Conservation (phyloP, 148 eudicot species). For the Rheum nobile region DNA sequence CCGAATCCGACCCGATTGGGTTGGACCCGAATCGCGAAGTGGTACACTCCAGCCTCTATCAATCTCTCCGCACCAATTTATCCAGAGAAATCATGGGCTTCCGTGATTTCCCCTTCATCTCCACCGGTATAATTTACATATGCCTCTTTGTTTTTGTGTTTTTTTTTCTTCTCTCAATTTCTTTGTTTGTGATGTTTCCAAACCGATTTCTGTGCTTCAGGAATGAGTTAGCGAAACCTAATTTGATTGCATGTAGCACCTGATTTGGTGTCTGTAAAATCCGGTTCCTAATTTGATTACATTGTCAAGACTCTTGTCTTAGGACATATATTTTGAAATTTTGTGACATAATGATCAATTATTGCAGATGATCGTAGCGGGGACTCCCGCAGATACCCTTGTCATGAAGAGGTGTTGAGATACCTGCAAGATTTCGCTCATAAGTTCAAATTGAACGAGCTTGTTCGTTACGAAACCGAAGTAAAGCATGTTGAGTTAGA, state of each 20-base stretch:
- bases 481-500: slow-evolving; percentile 23
- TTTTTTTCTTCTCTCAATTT: too few relatives aligned
- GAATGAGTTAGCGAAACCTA: neutral
- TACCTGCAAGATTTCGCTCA: slow-evolving; percentile 21
- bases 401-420: slow-evolving; percentile 31
- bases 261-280: too few relatives aligned
- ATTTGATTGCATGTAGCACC: neutral
- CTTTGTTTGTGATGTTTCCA: neutral
- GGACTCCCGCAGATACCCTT: slow-evolving; percentile 21
- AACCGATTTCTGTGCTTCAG: neutral
- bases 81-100: slow-evolving; percentile 83
- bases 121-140: slow-evolving; percentile 10
- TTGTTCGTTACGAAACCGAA: slow-evolving; percentile 22
- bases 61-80: slow-evolving; percentile 71
- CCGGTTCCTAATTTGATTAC: too few relatives aligned
- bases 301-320: too few relatives aligned
- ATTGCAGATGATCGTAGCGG: neutral
- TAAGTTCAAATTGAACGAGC: slow-evolving; percentile 14
- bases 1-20: slow-evolving; percentile 68
- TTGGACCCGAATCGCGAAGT: slow-evolving; percentile 36
- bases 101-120: slow-evolving; percentile 55
- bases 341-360: neutral
- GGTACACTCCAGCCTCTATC: slow-evolving; percentile 64
- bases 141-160: neutral
- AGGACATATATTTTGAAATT: too few relatives aligned